Percentiles rank a stretch among this genome's conserved stretches.
Evolutionary conservation across 352 stramenopile species (phyloP).

Genomic region (Phytophthora colocasiae): DNA sequence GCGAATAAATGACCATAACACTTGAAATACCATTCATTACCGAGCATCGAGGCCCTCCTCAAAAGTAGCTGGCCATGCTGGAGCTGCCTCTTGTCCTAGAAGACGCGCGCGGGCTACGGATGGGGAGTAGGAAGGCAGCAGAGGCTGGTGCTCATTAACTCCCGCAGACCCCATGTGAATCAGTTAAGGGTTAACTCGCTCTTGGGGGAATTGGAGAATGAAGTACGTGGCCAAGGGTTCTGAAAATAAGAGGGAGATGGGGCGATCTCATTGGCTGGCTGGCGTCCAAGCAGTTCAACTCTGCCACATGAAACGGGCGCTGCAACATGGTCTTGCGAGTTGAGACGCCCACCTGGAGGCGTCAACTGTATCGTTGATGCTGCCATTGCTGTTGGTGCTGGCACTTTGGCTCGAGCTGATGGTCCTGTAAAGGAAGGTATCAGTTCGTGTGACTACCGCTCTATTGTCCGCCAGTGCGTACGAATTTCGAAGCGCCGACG

Average conservation of each 20-base stretch:
- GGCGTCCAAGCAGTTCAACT: background rate
- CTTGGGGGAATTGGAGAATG: conserved; percentile 16
- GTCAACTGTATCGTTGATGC: no score
- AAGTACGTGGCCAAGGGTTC: conserved; percentile 11
- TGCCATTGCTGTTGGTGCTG: no score
- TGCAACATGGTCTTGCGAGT: no score
- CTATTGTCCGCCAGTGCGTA: no score
- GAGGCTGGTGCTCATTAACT: conserved; percentile 35
- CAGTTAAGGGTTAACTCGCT: background rate
- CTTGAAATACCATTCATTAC: conserved; percentile 27
- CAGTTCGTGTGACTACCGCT: no score
- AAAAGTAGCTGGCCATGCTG: conserved; percentile 78
- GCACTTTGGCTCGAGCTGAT: no score
- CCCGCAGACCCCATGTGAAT: conserved; percentile 27
- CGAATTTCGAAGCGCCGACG: no score
- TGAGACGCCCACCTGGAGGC: no score
- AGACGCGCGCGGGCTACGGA: conserved; percentile 48
- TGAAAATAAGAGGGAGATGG: conserved; percentile 26
- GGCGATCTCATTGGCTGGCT: conserved; percentile 31
- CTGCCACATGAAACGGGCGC: no score
- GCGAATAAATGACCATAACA: background rate
- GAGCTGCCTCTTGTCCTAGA: conserved; percentile 36
- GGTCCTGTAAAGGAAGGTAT: no score
- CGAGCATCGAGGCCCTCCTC: conserved; percentile 67
- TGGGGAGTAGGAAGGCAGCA: conserved; percentile 75